phyloP scores from a whole-genome alignment of 768 basidiomycete genomes.

The Trametes cingulata region DNA sequence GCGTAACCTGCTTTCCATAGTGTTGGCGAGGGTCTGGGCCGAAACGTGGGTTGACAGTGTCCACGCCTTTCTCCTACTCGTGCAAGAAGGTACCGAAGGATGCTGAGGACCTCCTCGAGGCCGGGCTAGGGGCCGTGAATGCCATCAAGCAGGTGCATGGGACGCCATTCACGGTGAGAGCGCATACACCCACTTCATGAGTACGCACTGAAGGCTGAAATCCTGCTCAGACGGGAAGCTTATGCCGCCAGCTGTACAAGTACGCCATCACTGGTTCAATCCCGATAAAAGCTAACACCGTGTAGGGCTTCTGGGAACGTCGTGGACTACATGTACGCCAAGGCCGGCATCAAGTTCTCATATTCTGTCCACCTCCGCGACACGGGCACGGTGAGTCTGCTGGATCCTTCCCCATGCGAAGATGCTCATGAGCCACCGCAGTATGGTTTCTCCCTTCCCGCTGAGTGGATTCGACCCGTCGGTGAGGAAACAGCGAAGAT shows the following conservation, averaged over 20 bases:
- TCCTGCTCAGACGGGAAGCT: conserved; percentile 40
- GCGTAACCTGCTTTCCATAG: conserved; percentile 31
- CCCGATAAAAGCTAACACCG: not conserved
- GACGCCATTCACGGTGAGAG: conserved; percentile 51
- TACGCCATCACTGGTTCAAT: conserved; percentile 26
- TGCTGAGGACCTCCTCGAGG: conserved; percentile 76
- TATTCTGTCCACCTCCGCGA: conserved; percentile 68
- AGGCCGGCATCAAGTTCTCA: conserved; percentile 57
- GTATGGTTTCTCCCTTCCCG: conserved; percentile 80
- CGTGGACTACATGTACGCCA: conserved; percentile 66
- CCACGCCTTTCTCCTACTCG: conserved; percentile 75
- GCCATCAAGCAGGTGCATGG: conserved; percentile 59
- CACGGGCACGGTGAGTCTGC: conserved; percentile 59
- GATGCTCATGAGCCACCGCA: conserved; percentile 27
- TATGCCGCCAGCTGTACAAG: conserved; percentile 49
- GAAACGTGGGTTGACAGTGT: conserved; percentile 46
- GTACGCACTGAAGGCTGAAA: not conserved
- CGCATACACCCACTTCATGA: not conserved
- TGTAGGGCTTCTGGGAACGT: conserved; percentile 53
- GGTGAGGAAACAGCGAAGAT: conserved; percentile 75
- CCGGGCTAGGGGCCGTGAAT: conserved; percentile 61
- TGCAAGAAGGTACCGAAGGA: conserved; percentile 65
- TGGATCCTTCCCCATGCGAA: not conserved
- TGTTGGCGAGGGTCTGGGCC: not conserved
- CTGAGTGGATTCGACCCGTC: conserved; percentile 71